Evolutionary conservation across 345 rosid genomes (phyloP).

Genomic region (Moricandia arvensis): DNA sequence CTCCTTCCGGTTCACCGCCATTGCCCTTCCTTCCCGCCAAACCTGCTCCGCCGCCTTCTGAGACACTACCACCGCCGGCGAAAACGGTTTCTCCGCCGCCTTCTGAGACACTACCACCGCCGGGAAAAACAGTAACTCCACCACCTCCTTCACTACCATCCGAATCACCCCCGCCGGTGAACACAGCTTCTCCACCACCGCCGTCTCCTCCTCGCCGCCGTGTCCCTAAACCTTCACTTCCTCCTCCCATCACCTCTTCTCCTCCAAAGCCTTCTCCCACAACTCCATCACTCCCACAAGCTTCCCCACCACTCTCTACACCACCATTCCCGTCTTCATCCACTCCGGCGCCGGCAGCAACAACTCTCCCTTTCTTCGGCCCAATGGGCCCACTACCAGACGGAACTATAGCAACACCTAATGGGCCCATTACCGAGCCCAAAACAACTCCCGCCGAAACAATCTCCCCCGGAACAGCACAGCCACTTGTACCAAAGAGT

Average conservation of each 20-base stretch:
- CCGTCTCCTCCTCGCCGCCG: slow-evolving; percentile 33
- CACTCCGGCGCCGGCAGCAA: slow-evolving; percentile 27
- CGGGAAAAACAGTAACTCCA: background rate
- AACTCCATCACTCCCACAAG: slow-evolving; percentile 23
- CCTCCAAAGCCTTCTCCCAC: slow-evolving; percentile 30
- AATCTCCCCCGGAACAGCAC: slow-evolving; percentile 19
- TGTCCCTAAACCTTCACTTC: slow-evolving; percentile 10
- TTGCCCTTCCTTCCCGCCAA: slow-evolving; percentile 31
- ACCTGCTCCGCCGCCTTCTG: slow-evolving; percentile 31
- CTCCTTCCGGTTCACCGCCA: slow-evolving; percentile 33
- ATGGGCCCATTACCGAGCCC: slow-evolving; percentile 28
- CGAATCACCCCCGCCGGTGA: background rate
- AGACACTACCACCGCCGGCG: slow-evolving; percentile 5
- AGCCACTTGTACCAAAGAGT: slow-evolving; percentile 35
- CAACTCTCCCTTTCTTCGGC: slow-evolving; percentile 35
- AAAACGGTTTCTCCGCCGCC: slow-evolving; percentile 11
- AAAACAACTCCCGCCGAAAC: slow-evolving; percentile 18
- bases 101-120: background rate
- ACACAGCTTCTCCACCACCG: slow-evolving; percentile 14
- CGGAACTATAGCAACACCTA: background rate
- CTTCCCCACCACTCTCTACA: slow-evolving; percentile 18
- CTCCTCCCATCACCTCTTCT: slow-evolving; percentile 25
- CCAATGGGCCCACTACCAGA: slow-evolving; percentile 24
- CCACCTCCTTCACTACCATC: slow-evolving; percentile 30
- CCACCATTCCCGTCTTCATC: slow-evolving; percentile 24